phyloP scores from a whole-genome alignment of 805 yeast genomes.

The Kodamaea kaohsiungensis region DNA sequence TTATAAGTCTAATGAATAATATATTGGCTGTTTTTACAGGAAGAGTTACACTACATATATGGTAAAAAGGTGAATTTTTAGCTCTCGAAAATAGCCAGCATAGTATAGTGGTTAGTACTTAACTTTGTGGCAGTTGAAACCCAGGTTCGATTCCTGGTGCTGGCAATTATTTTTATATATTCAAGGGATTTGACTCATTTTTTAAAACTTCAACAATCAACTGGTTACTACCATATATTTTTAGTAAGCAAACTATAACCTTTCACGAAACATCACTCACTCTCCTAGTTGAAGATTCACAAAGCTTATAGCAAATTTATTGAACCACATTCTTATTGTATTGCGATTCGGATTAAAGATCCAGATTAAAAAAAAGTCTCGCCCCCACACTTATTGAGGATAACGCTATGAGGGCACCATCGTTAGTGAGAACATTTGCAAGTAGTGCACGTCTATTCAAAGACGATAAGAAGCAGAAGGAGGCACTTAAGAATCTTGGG shows the following conservation, averaged over 20 bases:
- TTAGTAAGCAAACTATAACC: neutral
- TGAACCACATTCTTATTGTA: neutral
- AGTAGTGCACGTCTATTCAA: slow-evolving; percentile 11
- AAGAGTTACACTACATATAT: neutral
- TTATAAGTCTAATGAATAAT: no score
- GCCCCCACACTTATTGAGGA: neutral
- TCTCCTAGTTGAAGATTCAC: neutral
- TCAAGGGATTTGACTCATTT: neutral
- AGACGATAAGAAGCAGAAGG: slow-evolving; percentile 22
- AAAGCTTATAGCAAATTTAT: neutral
- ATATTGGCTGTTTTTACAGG: no score
- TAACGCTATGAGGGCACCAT: neutral
- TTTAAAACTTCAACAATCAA: no score
- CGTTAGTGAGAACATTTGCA: neutral
- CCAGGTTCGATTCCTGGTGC: slow-evolving; percentile 55
- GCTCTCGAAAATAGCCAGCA: slow-evolving; percentile 32
- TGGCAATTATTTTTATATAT: slow-evolving; percentile 34
- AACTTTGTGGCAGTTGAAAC: slow-evolving; percentile 52
- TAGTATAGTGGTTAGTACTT: slow-evolving; percentile 52
- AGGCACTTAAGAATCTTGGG: slow-evolving; percentile 32
- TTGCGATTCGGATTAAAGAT: slow-evolving; percentile 1
- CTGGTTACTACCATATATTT: no score
- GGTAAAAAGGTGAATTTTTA: neutral
- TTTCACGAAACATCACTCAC: neutral
- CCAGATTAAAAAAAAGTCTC: neutral